Conservation (phyloP, 2,329 filamentous ascomycete genomes). For the Colletotrichum sp. region DNA sequence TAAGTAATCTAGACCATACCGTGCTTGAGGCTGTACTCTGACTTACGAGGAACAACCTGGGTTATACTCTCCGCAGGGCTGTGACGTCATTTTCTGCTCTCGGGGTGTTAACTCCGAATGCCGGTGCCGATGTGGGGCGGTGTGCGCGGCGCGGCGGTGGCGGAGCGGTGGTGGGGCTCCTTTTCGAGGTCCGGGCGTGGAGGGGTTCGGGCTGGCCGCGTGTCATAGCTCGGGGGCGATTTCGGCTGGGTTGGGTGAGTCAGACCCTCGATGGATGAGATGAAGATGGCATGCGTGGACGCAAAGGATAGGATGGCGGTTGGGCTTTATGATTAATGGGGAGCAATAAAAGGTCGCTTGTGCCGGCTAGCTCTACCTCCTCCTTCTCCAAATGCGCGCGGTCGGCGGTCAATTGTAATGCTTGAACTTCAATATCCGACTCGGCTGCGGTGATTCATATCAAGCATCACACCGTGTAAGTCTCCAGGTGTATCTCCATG, state of each 20-base stretch:
- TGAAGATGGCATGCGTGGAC: background rate
- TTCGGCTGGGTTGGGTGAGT: background rate
- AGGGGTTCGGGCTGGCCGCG: background rate
- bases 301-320: no score
- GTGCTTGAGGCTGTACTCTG: background rate
- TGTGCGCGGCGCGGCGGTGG: background rate
- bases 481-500: no score
- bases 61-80: rapidly evolving
- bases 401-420: no score
- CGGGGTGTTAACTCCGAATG: background rate
- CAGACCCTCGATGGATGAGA: background rate
- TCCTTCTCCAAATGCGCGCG: no score
- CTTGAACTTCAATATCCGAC: no score
- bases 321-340: no score
- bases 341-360: no score
- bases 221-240: no score
- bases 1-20: background rate
- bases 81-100: background rate
- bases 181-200: background rate
- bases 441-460: no score
- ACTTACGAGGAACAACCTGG: background rate
- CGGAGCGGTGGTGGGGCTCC: background rate
- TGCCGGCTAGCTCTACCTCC: no score
- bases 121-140: background rate
- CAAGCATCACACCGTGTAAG: no score